Percentiles rank a stretch among this genome's conserved stretches.
phyloP scores from a whole-genome alignment of 441 rosid genomes.

The Adansonia rubrostipa region DNA sequence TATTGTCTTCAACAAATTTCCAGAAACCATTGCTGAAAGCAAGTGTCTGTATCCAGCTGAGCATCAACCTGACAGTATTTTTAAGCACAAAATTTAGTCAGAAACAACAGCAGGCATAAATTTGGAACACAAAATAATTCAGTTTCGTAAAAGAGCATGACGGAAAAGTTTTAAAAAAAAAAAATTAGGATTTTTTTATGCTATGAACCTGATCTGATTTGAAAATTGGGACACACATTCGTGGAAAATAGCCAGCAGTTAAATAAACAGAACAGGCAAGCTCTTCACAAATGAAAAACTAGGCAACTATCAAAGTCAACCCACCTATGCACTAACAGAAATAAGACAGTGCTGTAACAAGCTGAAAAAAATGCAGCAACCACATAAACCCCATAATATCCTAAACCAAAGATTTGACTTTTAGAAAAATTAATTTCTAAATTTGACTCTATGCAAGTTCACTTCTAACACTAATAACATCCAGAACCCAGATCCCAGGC shows the following conservation, averaged over 20 bases:
- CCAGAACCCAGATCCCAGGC: slow-evolving; percentile 44
- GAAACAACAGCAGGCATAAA: slow-evolving; percentile 22
- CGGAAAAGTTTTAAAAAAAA: not conserved
- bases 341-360: not conserved
- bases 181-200: not conserved
- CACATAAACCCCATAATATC: not conserved
- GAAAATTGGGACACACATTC: not conserved
- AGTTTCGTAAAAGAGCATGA: not conserved
- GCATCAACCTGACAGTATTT: slow-evolving; percentile 40
- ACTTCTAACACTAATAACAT: not conserved
- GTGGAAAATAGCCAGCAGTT: slow-evolving; percentile 5
- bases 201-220: not conserved
- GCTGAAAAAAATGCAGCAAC: slow-evolving; percentile 6
- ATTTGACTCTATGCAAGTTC: slow-evolving; percentile 15
- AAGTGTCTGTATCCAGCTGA: slow-evolving; percentile 27
- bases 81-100: slow-evolving; percentile 7
- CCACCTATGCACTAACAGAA: slow-evolving; percentile 4
- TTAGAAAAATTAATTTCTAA: not conserved
- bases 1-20: slow-evolving; percentile 72
- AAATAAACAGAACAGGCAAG: not conserved
- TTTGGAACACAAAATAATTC: not conserved
- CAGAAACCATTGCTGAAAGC: slow-evolving; percentile 63
- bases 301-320: slow-evolving; percentile 17
- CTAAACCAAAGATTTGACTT: slow-evolving; percentile 3
- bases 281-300: not conserved